A percentile compares a stretch with the other conserved stretches of the same genome.
These are phyloP conservation scores for Colletotrichum lindemuthianum DNA, from an alignment of 2,329 filamentous ascomycete genomes.

Conservation along the genomic window DNA sequence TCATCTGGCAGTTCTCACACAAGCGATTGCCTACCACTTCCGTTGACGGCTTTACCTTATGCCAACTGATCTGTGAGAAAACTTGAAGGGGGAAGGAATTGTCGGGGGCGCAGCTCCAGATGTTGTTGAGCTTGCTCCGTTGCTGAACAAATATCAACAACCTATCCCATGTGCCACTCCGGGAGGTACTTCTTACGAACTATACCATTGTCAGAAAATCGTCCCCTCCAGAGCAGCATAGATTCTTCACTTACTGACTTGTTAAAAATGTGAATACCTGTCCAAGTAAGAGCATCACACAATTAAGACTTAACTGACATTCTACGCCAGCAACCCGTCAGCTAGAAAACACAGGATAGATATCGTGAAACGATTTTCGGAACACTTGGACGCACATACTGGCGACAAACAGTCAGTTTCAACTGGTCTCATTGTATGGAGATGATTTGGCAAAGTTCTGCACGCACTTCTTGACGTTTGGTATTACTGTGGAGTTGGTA, in stretches of 20 bases:
- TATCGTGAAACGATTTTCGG: too few species aligned
- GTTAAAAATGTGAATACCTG: background rate
- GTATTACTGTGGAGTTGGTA: background rate
- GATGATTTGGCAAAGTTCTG: too few species aligned
- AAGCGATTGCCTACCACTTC: background rate
- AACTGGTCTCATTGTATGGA: too few species aligned
- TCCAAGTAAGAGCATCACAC: background rate
- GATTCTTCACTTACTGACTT: conserved; percentile 2
- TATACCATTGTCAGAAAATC: background rate
- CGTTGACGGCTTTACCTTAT: background rate
- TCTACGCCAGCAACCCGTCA: background rate
- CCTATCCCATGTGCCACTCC: background rate
- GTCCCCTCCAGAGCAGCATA: too few species aligned
- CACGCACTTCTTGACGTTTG: background rate
- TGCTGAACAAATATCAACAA: background rate
- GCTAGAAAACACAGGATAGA: too few species aligned
- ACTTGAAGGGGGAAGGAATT: conserved; percentile 3
- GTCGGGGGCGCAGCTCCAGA: conserved; percentile 6
- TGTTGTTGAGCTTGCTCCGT: conserved; percentile 12
- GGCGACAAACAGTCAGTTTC: background rate
- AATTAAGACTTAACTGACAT: conserved; percentile 3
- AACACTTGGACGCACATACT: background rate
- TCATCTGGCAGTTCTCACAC: background rate
- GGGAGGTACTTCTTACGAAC: conserved; percentile 8
- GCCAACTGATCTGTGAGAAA: background rate